Conservation (phyloP, 768 basidiomycete species). For the Lactifluus hygrophoroides region DNA sequence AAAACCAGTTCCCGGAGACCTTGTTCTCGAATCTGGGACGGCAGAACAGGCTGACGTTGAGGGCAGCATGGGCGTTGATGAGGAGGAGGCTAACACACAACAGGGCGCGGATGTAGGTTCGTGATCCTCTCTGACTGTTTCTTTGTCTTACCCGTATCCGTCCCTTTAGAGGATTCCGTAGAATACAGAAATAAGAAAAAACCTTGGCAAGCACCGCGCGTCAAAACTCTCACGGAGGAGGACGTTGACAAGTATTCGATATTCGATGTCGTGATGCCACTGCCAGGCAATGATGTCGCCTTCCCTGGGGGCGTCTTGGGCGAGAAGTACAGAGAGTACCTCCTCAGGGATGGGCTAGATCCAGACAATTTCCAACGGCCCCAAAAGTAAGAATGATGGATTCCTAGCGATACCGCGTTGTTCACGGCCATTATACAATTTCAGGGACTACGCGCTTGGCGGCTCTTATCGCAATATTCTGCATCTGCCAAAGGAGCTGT, state of each 20-base stretch:
- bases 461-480: constrained; percentile 93
- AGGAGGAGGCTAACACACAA: constrained; percentile 29
- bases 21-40: constrained; percentile 60
- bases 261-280: constrained; percentile 95
- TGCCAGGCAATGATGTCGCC: constrained; percentile 90
- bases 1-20: constrained; percentile 74
- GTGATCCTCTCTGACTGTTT: not conserved
- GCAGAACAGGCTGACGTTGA: constrained; percentile 23
- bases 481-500: constrained; percentile 72
- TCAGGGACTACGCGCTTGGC: constrained; percentile 82
- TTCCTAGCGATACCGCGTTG: not conserved
- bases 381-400: constrained; percentile 56
- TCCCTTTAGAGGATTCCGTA: constrained; percentile 8
- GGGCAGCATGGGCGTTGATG: constrained; percentile 26
- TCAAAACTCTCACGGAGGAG: constrained; percentile 69
- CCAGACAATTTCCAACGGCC: constrained; percentile 82
- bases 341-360: constrained; percentile 81
- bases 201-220: constrained; percentile 57
- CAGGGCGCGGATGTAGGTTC: constrained; percentile 8
- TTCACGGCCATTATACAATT: not conserved
- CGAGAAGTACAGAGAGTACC: constrained; percentile 73
- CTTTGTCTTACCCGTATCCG: not conserved
- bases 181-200: constrained; percentile 29
- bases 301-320: constrained; percentile 88
- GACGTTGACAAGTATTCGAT: constrained; percentile 79